Conservation (phyloP, 306 rosid genomes). For the Amphicarpaea edgeworthii region DNA sequence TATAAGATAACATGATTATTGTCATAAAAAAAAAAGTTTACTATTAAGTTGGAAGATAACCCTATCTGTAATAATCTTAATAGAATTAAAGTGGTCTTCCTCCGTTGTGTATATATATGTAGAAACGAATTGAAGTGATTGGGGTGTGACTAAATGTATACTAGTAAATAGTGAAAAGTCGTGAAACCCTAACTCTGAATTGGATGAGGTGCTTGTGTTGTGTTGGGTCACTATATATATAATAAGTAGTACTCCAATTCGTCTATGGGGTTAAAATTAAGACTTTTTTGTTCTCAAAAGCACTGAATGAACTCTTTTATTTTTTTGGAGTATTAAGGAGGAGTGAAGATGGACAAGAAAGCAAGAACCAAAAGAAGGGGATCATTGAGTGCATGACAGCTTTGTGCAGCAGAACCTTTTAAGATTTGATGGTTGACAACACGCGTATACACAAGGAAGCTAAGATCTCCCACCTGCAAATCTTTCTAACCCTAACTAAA, state of each 20-base stretch:
- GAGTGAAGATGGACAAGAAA: slow-evolving; percentile 44
- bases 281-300: too few species aligned
- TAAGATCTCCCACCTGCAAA: slow-evolving; percentile 41
- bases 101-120: background rate
- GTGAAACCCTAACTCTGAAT: slow-evolving; percentile 43
- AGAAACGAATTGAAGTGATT: slow-evolving; percentile 3
- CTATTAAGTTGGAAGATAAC: too few species aligned
- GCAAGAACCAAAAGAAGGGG: background rate
- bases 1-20: too few species aligned
- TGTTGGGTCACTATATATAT: background rate
- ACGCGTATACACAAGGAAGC: slow-evolving; percentile 35
- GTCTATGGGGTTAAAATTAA: too few species aligned
- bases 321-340: too few species aligned
- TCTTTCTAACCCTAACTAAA: slow-evolving; percentile 45
- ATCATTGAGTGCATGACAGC: slow-evolving; percentile 55
- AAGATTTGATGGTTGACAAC: slow-evolving; percentile 11
- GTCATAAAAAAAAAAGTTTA: too few species aligned
- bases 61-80: too few species aligned
- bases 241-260: too few species aligned
- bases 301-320: too few species aligned
- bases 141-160: slow-evolving; percentile 8
- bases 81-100: background rate
- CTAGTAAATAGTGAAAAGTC: background rate
- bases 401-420: slow-evolving; percentile 24
- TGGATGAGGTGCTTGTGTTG: slow-evolving; percentile 18